phyloP scores from a whole-genome alignment of 305 asterid species.

The Fraxinus ornus region DNA sequence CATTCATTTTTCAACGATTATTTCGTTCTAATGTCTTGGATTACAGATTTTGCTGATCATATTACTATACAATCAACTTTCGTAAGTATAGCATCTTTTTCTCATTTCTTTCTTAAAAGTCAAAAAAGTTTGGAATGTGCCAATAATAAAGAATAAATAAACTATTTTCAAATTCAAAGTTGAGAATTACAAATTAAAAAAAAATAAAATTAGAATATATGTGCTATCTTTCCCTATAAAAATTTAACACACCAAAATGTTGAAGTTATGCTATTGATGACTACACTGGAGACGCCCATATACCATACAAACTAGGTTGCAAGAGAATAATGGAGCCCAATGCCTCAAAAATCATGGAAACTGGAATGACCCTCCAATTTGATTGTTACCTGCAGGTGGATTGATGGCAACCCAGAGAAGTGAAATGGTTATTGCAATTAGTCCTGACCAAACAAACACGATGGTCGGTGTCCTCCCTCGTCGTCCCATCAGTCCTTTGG shows the following conservation, averaged over 20 bases:
- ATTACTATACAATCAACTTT: not conserved
- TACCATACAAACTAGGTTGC: not conserved
- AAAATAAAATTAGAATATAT: not conserved
- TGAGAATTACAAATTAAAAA: not conserved
- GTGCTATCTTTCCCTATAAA: not conserved
- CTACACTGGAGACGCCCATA: not conserved
- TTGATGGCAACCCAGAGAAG: conserved; percentile 89
- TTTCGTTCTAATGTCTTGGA: too few species aligned
- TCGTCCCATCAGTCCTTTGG: conserved; percentile 89
- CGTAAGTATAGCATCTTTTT: too few species aligned
- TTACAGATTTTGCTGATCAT: not conserved
- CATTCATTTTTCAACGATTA: too few species aligned
- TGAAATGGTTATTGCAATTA: conserved; percentile 80
- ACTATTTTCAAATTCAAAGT: not conserved
- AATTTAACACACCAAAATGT: not conserved
- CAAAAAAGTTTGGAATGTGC: not conserved
- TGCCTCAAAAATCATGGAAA: conserved; percentile 46
- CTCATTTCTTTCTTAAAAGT: not conserved
- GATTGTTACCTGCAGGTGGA: conserved; percentile 58
- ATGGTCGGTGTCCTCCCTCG: conserved; percentile 90
- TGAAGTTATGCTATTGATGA: not conserved
- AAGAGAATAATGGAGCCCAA: not conserved
- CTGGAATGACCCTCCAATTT: conserved; percentile 89
- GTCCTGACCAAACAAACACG: conserved; percentile 91
- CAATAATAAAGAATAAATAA: not conserved